phyloP scores from a whole-genome alignment of 371 early-diverging fungal genomes.

The Actinomortierella ambigua region DNA sequence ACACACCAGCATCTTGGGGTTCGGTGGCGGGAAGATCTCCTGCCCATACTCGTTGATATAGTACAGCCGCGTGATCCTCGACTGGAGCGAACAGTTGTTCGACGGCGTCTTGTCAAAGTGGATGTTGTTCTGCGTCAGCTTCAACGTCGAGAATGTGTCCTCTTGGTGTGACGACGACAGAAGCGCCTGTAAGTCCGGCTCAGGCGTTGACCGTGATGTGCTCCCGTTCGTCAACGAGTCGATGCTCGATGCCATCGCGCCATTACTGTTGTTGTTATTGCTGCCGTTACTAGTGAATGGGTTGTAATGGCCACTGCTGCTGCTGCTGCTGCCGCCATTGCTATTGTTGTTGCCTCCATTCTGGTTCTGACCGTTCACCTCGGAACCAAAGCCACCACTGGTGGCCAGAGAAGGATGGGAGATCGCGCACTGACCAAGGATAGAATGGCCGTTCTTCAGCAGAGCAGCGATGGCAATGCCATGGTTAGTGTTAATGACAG shows the following conservation, averaged over 20 bases:
- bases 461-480: constrained; percentile 65
- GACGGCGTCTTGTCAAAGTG: constrained; percentile 42
- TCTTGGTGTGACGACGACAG: constrained; percentile 33
- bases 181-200: constrained; percentile 25
- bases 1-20: constrained; percentile 60
- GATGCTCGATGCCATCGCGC: too few relatives aligned
- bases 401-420: constrained; percentile 59
- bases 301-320: too few relatives aligned
- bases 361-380: not conserved
- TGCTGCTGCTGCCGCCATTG: too few relatives aligned
- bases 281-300: too few relatives aligned
- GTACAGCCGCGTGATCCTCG: constrained; percentile 65
- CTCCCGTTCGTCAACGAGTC: too few relatives aligned
- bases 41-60: constrained; percentile 75
- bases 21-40: constrained; percentile 70
- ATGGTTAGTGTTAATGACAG: constrained; percentile 65
- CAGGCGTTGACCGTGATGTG: not conserved
- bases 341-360: too few relatives aligned
- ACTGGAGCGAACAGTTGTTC: constrained; percentile 18
- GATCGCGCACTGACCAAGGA: constrained; percentile 73
- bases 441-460: constrained; percentile 56
- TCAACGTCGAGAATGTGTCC: constrained; percentile 36
- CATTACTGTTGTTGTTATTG: too few relatives aligned
- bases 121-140: constrained; percentile 37
- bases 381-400: constrained; percentile 18